Evolutionary conservation across 2,329 filamentous ascomycete species (phyloP), one percentile per base, ranked within the genome.

Genomic region (Thelonectria rubi): DNA sequence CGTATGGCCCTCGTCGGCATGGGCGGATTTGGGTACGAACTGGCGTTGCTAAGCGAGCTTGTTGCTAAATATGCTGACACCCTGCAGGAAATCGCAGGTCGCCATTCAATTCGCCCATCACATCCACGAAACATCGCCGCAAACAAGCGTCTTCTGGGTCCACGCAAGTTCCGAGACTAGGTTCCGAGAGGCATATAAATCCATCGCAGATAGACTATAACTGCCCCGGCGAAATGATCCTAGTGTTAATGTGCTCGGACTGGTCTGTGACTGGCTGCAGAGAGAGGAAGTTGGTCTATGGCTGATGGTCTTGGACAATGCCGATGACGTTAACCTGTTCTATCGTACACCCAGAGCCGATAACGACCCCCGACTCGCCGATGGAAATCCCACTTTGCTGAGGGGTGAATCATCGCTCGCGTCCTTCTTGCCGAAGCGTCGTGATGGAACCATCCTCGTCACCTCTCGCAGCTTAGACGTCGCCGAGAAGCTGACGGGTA

Each of bases 91-190:
- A 67, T 72, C 67, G 0, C 63, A 73, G 47, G 14, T 72, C 52
- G 73, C 74, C 10, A 79, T 80, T 50, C 67, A 78, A 68, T 79
- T 78, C 50, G 69, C 71, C 1, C 72, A 79, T 58, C 65, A 62
- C 48, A 60, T 68, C n/a, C 66, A 64, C 59, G 62, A 72, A 0
- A 54, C 53, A 21, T 72, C 63, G 20, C 69, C 71, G 0, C 32
- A 69, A n/a, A 74, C 67, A 15, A 76, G 67, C 67, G 65, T 79
- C 32, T 78, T 79, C 57, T 81, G 74, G 77, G 65, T 79, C 6
- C 67, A 79, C 60, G 73, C 75, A 8, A 34, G 32, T 34, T 30
- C 26, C 26, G 26, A 30, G 26, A 30, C 26, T 10, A 30, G 26
- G 26, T 30, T 30, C 26, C 6, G 26, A 30, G 26, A 30, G 26